Evolutionary conservation across 108 stramenopile genomes (phyloP).

Genomic region (Cylindrotheca closterium): DNA sequence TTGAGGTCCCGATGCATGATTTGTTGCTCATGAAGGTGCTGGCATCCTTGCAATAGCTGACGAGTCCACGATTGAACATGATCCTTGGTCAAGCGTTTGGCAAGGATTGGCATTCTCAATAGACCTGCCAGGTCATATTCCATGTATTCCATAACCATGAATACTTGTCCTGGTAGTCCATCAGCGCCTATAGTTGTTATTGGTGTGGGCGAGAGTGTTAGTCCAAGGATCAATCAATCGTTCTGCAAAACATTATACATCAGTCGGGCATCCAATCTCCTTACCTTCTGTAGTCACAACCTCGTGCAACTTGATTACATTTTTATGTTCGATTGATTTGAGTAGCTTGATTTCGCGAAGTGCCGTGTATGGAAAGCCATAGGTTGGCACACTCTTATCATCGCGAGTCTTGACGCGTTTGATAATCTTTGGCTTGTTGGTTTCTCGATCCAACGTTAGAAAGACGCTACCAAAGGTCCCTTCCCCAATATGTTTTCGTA

Average conservation of each 20-base stretch:
- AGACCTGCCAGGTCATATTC: neutral
- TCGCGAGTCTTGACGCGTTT: neutral
- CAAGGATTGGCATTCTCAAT: neutral
- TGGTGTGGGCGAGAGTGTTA: too few species aligned
- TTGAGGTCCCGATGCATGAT: conserved; percentile 93
- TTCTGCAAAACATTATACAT: too few species aligned
- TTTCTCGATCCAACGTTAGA: neutral
- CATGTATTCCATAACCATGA: neutral
- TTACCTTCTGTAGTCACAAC: neutral
- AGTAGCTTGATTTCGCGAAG: neutral
- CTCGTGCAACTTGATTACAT: neutral
- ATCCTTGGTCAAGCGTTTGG: neutral
- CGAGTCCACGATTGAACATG: neutral
- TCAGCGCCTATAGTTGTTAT: neutral
- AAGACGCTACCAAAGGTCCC: neutral
- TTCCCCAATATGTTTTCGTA: neutral
- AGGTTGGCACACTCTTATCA: neutral
- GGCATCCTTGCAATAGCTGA: neutral
- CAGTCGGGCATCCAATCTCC: too few species aligned
- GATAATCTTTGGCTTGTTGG: neutral
- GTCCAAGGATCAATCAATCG: too few species aligned
- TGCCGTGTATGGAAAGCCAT: neutral
- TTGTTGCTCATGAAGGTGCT: conserved; percentile 21
- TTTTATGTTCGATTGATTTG: neutral
- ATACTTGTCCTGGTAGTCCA: neutral